A percentile compares a stretch with the other conserved stretches of the same genome.
These are phyloP conservation scores for Geotrichum phurueaensis DNA, from an alignment of 1,139 yeast genomes.

Conservation along the genomic window DNA sequence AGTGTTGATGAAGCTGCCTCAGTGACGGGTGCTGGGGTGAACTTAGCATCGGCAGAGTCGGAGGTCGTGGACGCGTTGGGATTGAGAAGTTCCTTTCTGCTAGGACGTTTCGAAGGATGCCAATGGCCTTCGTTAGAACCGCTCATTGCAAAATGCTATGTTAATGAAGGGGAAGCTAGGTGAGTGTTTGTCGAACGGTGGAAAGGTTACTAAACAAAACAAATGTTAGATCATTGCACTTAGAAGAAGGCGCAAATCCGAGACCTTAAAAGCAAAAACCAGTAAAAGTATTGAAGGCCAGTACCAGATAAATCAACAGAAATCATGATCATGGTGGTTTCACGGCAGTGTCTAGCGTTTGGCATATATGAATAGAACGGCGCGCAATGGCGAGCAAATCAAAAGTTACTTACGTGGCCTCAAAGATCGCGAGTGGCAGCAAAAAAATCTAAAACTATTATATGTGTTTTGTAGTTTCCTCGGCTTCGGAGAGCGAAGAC, in stretches of 20 bases:
- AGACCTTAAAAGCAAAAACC: background rate
- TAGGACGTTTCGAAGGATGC: slow-evolving; percentile 12
- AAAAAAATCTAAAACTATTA: background rate
- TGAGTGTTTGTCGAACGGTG: background rate
- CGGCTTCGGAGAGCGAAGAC: background rate
- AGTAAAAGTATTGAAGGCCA: background rate
- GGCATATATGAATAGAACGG: background rate
- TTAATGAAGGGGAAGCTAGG: background rate
- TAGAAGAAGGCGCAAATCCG: background rate
- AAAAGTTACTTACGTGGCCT: background rate
- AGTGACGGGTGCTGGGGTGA: background rate
- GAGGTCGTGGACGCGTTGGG: background rate
- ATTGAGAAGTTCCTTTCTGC: background rate
- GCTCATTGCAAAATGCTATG: background rate
- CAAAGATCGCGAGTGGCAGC: background rate
- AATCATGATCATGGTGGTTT: background rate
- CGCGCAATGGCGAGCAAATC: background rate
- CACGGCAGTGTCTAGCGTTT: background rate
- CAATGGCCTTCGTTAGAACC: slow-evolving; percentile 5
- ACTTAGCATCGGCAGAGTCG: background rate
- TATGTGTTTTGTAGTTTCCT: background rate
- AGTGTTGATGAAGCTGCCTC: background rate
- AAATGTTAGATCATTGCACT: background rate
- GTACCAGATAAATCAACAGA: background rate
- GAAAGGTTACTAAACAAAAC: background rate